phyloP scores from a whole-genome alignment of 176 grass and related monocot species.

The Rhynchospora tenuis region DNA sequence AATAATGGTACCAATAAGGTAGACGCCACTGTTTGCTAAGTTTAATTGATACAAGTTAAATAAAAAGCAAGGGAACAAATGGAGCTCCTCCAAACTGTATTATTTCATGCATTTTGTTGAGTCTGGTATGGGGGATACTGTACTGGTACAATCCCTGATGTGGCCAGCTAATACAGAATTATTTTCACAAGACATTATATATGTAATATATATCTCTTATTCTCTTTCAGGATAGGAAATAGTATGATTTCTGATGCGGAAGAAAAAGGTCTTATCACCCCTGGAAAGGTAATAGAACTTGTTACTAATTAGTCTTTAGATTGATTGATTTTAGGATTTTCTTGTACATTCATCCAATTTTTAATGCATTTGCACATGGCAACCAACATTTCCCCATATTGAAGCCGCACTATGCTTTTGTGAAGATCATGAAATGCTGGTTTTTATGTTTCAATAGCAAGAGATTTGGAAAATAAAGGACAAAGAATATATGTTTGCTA shows the following conservation, averaged over 20 bases:
- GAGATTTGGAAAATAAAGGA: too few relatives aligned
- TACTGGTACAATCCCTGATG: background rate
- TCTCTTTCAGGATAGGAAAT: slow-evolving; percentile 70
- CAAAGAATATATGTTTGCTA: too few relatives aligned
- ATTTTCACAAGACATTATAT: background rate
- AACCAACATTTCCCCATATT: background rate
- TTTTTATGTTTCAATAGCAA: background rate
- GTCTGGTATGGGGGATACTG: background rate
- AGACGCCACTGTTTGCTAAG: background rate
- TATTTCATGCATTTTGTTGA: background rate
- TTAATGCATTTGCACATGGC: background rate
- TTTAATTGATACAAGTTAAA: background rate
- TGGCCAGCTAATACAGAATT: background rate
- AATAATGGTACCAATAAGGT: too few relatives aligned
- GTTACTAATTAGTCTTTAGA: background rate
- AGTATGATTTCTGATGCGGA: slow-evolving; percentile 93
- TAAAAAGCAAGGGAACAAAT: background rate
- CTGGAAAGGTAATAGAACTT: slow-evolving; percentile 54
- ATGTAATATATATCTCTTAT: background rate
- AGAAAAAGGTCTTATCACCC: slow-evolving; percentile 69
- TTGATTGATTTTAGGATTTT: background rate
- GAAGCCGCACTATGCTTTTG: background rate
- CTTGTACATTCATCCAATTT: background rate
- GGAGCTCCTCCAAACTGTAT: background rate
- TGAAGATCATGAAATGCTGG: background rate